Evolutionary conservation across 225 moss, liverwort and hornwort genomes (phyloP), one percentile per base, ranked within the genome.

Genomic region (Ulota crispa): DNA sequence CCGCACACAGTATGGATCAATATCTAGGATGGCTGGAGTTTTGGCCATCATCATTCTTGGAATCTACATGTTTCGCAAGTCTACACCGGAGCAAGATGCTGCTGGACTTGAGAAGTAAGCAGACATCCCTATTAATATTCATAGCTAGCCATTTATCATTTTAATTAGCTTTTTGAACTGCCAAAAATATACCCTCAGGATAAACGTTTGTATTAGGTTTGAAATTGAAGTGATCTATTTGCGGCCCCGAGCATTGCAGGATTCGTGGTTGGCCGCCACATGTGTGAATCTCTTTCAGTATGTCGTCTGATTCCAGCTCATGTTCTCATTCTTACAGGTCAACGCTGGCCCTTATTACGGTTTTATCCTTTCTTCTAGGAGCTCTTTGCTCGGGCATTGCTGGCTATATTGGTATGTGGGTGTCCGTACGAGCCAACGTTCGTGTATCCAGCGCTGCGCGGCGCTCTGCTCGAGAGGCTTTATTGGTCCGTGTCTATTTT

Each of bases 361-460:
- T 94, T 36, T 83, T 97, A 64, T 97, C 98, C 41, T 99, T 99
- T 76, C 86, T 95, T 82, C 87, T 99, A 16, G 98, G 98, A 83
- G 98, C 98, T 78, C 72, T 99, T 74, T 99, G 98, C 82, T 99
- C 96, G 34, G 98, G 95, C 11, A 91, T 99, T 78, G 98, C 98
- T 8, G 96, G 96, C 24, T 99, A 93, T 32, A 90, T 94, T 83
- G 98, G 98, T 16, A 99, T 99, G 98, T 99, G 98, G 96, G 98
- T 99, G 73, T 94, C 98, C 26, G 98, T 99, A 30, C 92, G 96
- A 81, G 98, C 98, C 69, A 99, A 99, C 83, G 98, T 99, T 82
- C 94, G 98, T 30, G 96, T 99, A 78, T 93, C 98, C 66, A 95
- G 92, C 84, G 94, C 96, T 24, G 96, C 98, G 28, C 92, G 98